Conservation (phyloP, 768 basidiomycete genomes). For the Pholiota microspora region DNA sequence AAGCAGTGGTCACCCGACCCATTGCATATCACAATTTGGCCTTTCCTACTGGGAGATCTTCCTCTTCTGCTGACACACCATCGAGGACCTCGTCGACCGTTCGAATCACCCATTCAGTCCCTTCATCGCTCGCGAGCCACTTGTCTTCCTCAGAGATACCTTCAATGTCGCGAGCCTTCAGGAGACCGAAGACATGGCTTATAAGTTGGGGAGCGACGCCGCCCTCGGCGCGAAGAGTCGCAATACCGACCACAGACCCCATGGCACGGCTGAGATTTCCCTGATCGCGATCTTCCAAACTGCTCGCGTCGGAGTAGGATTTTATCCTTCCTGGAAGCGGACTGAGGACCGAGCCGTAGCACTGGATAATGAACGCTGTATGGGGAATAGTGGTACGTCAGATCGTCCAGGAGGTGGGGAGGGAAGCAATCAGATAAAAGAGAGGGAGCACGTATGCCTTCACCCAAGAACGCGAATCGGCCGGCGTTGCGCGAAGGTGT, state of each 20-base stretch:
- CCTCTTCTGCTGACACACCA: constrained; percentile 55
- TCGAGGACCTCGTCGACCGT: constrained; percentile 81
- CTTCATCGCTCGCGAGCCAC: constrained; percentile 84
- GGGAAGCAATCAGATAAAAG: constrained; percentile 1
- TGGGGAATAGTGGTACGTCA: constrained; percentile 12
- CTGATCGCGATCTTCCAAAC: constrained; percentile 54
- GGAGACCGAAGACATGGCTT: constrained; percentile 87
- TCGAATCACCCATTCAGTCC: constrained; percentile 85
- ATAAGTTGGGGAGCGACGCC: constrained; percentile 84
- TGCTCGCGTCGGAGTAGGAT: constrained; percentile 38
- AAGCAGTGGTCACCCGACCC: constrained; percentile 37
- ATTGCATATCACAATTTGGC: constrained; percentile 55
- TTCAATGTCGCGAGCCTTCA: constrained; percentile 71
- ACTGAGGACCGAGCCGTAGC: constrained; percentile 76
- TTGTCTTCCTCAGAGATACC: constrained; percentile 66
- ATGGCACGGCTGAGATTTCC: constrained; percentile 84
- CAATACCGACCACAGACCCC: constrained; percentile 82
- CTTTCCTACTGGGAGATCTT: constrained; percentile 37
- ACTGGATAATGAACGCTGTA: constrained; percentile 83
- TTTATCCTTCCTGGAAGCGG: constrained; percentile 63
- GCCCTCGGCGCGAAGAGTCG: constrained; percentile 81
- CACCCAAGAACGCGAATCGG: constrained; percentile 21
- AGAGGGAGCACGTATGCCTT: not conserved
- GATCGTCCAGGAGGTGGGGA: constrained; percentile 3
- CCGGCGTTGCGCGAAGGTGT: constrained; percentile 21